A percentile compares a stretch with the other conserved stretches of the same genome.
Conservation (phyloP, 2,329 filamentous ascomycete genomes). For the Trichoderma brevicompactum region DNA sequence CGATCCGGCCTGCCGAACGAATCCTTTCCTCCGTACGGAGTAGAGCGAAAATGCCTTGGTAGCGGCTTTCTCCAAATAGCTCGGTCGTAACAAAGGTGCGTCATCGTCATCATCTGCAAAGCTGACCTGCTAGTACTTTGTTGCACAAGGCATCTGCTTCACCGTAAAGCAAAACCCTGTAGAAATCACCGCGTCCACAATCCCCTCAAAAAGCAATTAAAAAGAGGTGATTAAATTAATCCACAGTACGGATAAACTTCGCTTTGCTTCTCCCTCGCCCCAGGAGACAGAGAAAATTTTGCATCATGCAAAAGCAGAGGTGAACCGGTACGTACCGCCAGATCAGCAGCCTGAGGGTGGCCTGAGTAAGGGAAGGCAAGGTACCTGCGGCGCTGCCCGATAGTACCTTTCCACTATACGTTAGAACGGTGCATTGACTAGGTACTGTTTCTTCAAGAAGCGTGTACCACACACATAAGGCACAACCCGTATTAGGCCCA, state of each 20-base stretch:
- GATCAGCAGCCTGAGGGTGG: neutral
- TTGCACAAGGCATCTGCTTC: too few relatives aligned
- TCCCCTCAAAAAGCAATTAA: neutral
- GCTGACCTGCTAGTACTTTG: too few relatives aligned
- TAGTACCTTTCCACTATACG: neutral
- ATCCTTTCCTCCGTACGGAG: conserved; percentile 3
- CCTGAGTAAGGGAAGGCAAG: neutral
- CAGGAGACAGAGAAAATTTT: neutral
- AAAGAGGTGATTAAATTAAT: too few relatives aligned
- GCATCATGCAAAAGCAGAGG: neutral
- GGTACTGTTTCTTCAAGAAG: neutral
- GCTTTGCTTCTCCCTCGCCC: neutral
- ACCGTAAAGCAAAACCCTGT: too few relatives aligned
- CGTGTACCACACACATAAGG: neutral
- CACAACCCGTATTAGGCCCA: conserved; percentile 4
- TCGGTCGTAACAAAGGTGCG: neutral
- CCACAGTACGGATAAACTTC: conserved; percentile 15
- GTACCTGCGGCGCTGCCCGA: neutral
- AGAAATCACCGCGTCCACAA: too few relatives aligned
- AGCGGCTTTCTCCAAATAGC: neutral
- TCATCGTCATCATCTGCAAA: neutral
- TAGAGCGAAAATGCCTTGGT: conserved; percentile 3
- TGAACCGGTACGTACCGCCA: conserved; percentile 15
- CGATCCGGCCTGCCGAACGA: conserved; percentile 13
- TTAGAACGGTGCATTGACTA: neutral